A percentile compares a stretch with the other conserved stretches of the same genome.
phyloP scores from a whole-genome alignment of 2,329 filamentous ascomycete genomes.

The Mycosphaerella arachidis region DNA sequence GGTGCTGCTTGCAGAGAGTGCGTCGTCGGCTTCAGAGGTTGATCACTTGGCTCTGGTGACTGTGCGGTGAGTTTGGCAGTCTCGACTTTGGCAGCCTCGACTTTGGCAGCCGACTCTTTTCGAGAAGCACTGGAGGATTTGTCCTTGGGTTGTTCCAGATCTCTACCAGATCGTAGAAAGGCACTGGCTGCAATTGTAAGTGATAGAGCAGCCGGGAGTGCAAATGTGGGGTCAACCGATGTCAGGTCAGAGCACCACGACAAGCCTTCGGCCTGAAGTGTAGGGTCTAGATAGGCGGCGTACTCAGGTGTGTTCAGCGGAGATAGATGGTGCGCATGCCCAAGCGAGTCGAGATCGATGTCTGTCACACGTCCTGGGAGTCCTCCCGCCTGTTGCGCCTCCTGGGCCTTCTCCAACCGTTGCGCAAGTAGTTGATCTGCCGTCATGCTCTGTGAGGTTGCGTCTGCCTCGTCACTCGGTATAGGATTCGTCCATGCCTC shows the following conservation, averaged over 20 bases:
- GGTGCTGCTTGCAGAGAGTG: slow-evolving; percentile 9
- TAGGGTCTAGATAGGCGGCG: slow-evolving; percentile 41
- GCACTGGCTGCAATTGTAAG: slow-evolving; percentile 24
- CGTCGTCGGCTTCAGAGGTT: neutral
- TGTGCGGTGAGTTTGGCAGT: neutral
- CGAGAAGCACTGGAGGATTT: neutral
- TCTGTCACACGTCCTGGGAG: neutral
- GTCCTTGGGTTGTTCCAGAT: neutral
- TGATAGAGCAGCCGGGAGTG: slow-evolving; percentile 15
- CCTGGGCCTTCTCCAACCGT: neutral
- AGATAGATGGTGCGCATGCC: neutral
- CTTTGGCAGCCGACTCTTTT: neutral
- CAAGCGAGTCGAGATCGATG: neutral
- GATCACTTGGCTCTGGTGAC: neutral
- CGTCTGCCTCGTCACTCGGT: neutral
- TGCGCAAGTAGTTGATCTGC: slow-evolving; percentile 1
- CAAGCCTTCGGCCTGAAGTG: slow-evolving; percentile 53
- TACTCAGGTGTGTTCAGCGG: slow-evolving; percentile 6
- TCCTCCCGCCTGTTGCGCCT: neutral
- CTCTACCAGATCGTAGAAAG: slow-evolving; percentile 13
- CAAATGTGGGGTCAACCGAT: slow-evolving; percentile 45
- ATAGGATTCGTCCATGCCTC: neutral
- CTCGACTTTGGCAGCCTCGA: neutral
- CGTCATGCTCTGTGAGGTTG: neutral
- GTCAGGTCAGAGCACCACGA: slow-evolving; percentile 59